phyloP scores from a whole-genome alignment of 2,329 filamentous ascomycete species.

The Epicoccum sorghinum region DNA sequence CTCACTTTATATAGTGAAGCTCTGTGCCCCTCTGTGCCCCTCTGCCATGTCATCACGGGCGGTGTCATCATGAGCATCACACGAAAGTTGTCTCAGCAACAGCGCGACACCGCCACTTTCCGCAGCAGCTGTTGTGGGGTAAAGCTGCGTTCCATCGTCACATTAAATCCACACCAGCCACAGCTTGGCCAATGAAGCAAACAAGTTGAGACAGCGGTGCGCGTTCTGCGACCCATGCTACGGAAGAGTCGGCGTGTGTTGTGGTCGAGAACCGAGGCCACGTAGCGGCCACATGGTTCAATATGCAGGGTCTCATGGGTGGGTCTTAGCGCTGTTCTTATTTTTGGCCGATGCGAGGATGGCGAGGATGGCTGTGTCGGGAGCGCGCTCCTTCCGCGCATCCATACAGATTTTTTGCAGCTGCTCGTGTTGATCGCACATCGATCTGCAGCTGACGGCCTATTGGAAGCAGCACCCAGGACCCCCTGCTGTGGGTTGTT shows the following conservation, averaged over 20 bases:
- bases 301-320: slow-evolving; percentile 15
- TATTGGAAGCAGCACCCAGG: not conserved
- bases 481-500: not conserved
- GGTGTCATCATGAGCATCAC: slow-evolving; percentile 11
- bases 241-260: slow-evolving; percentile 13
- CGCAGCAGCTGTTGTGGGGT: slow-evolving; percentile 15
- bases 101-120: slow-evolving; percentile 18
- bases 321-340: slow-evolving; percentile 13
- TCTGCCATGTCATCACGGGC: slow-evolving; percentile 8
- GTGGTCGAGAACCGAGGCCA: slow-evolving; percentile 17
- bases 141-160: slow-evolving; percentile 7
- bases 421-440: not conserved
- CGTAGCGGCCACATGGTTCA: slow-evolving; percentile 10
- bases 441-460: not conserved
- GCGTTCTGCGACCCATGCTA: slow-evolving; percentile 10
- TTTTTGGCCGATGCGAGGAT: slow-evolving; percentile 4
- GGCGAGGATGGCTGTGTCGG: slow-evolving; percentile 4
- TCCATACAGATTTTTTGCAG: not conserved
- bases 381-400: not conserved
- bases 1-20: slow-evolving; percentile 12
- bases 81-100: slow-evolving; percentile 18
- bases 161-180: slow-evolving; percentile 17
- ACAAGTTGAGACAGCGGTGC: slow-evolving; percentile 7
- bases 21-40: slow-evolving; percentile 1
- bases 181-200: slow-evolving; percentile 12